These are phyloP conservation scores for Ustilago bromivora DNA, from an alignment of 1,284 basidiomycete genomes.

Conservation along the genomic window DNA sequence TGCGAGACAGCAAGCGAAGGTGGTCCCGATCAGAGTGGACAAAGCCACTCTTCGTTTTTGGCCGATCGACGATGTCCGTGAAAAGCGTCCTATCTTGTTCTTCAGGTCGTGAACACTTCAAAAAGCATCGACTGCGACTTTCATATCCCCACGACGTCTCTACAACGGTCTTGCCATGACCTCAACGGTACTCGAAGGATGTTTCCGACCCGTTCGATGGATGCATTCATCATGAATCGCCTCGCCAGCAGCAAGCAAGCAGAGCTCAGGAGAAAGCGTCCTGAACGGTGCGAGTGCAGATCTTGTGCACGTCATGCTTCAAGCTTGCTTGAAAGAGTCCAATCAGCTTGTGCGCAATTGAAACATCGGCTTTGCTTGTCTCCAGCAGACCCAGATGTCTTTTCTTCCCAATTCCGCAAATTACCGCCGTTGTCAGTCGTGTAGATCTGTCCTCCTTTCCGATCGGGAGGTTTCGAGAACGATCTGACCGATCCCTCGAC, in stretches of 20 bases:
- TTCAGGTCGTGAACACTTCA: neutral
- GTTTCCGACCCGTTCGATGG: neutral
- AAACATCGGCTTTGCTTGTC: slow-evolving; percentile 44
- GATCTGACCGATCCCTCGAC: neutral
- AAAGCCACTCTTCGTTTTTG: neutral
- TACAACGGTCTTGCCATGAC: neutral
- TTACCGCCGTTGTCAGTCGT: slow-evolving; percentile 20
- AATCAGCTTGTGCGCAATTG: slow-evolving; percentile 42
- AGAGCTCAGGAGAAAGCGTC: neutral
- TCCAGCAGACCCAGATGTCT: neutral
- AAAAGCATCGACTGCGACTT: neutral
- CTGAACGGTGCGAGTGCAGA: neutral
- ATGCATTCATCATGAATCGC: neutral
- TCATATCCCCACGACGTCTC: neutral
- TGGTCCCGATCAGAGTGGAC: slow-evolving; percentile 1
- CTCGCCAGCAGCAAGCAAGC: neutral
- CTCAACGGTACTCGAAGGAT: neutral
- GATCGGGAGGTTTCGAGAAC: neutral
- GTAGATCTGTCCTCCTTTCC: neutral
- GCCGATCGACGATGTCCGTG: slow-evolving; percentile 23
- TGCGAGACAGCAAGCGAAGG: slow-evolving; percentile 4
- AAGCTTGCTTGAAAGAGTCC: slow-evolving; percentile 3
- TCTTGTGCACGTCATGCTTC: neutral
- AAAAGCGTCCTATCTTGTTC: slow-evolving; percentile 12
- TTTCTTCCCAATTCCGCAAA: slow-evolving; percentile 30